Evolutionary conservation across 192 early-diverging fungal species (phyloP).

Genomic region (Backusella mclennaniae): DNA sequence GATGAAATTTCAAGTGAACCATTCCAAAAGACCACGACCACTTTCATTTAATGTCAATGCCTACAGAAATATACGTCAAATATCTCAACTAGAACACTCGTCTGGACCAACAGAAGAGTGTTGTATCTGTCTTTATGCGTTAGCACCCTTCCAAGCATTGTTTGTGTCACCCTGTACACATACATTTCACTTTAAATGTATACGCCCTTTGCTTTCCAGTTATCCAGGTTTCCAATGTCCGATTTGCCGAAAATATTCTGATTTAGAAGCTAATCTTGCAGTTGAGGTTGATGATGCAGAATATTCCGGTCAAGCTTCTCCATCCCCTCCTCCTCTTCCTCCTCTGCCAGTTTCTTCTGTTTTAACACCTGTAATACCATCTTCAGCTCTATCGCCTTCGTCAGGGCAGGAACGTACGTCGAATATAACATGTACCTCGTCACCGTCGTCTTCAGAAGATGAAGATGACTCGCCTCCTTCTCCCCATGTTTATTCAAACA

Average conservation of each 20-base stretch:
- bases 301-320: neutral
- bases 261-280: conserved; percentile 69
- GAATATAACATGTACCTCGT: neutral
- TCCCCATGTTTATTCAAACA: neutral
- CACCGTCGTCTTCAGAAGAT: neutral
- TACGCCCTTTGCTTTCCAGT: conserved; percentile 57
- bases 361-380: neutral
- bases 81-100: too few relatives aligned
- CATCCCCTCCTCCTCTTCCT: neutral
- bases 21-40: conserved; percentile 44
- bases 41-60: conserved; percentile 48
- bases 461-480: neutral
- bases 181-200: conserved; percentile 84
- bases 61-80: conserved; percentile 15
- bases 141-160: conserved; percentile 77
- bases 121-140: conserved; percentile 79
- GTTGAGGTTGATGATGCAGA: conserved; percentile 24
- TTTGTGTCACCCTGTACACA: conserved; percentile 84
- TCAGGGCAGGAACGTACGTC: neutral
- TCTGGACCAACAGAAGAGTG: conserved; percentile 47
- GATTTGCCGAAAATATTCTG: conserved; percentile 79
- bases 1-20: conserved; percentile 62
- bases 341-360: neutral
- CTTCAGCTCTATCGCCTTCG: neutral
- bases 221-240: conserved; percentile 73